Percentiles rank a stretch among this genome's conserved stretches.
phyloP scores from a whole-genome alignment of 345 rosid species.

The Xanthoceras sorbifolium region DNA sequence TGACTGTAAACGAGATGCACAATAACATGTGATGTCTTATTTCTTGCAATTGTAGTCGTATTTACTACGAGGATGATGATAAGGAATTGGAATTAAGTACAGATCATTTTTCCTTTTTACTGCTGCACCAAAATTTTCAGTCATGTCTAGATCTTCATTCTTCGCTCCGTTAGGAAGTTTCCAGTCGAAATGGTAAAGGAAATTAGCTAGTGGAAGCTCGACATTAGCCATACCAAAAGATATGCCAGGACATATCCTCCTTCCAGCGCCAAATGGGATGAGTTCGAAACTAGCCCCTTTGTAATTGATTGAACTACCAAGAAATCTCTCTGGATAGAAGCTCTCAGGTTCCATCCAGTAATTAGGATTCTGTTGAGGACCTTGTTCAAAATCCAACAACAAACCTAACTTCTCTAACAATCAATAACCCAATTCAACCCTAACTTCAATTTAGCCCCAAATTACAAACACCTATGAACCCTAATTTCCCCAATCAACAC shows the following conservation, averaged over 20 bases:
- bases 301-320: constrained; percentile 20
- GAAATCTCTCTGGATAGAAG: constrained; percentile 31
- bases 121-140: neutral
- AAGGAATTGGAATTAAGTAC: neutral
- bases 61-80: neutral
- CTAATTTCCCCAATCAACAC: too few relatives aligned
- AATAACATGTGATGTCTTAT: neutral
- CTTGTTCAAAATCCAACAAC: too few relatives aligned
- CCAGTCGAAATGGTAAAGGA: neutral
- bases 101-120: constrained; percentile 16
- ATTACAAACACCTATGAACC: too few relatives aligned
- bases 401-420: too few relatives aligned
- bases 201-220: constrained; percentile 15
- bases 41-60: neutral
- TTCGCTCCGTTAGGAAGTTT: neutral
- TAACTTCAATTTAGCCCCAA: too few relatives aligned
- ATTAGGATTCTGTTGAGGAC: too few relatives aligned
- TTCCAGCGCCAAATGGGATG: constrained; percentile 20
- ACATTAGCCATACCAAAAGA: neutral
- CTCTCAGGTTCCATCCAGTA: constrained; percentile 29
- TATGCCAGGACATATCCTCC: neutral
- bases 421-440: too few relatives aligned
- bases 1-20: too few relatives aligned
- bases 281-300: constrained; percentile 16
- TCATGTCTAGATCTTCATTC: constrained; percentile 12